phyloP scores from a whole-genome alignment of 495 filamentous ascomycete genomes.

The Aspergillus ostianus region DNA sequence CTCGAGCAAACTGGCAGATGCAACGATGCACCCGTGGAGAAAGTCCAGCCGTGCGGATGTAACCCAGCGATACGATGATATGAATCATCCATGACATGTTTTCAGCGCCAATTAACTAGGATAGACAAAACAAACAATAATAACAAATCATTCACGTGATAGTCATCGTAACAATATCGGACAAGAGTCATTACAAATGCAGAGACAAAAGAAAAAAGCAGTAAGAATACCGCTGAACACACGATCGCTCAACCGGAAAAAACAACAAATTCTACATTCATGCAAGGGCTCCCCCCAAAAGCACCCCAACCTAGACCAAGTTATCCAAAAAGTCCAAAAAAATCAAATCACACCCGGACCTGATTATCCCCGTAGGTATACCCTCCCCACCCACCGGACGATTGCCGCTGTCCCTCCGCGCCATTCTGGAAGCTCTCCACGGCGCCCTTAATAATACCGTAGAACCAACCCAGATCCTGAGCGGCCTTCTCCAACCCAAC shows the following conservation, averaged over 20 bases:
- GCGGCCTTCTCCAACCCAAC: conserved; percentile 61
- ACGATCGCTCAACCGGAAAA: not conserved
- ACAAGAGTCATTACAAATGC: not conserved
- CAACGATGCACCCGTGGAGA: not conserved
- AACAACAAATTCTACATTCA: not conserved
- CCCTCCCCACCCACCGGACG: conserved; percentile 13
- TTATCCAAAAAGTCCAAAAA: not conserved
- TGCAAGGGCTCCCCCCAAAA: not conserved
- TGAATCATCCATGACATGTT: not conserved
- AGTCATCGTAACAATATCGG: not conserved
- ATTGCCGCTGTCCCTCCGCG: conserved; percentile 15
- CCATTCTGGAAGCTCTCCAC: conserved; percentile 46
- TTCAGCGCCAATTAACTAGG: not conserved
- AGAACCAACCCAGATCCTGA: conserved; percentile 56
- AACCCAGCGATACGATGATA: not conserved
- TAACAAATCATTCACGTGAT: not conserved
- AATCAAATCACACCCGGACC: not conserved
- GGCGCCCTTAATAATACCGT: conserved; percentile 55
- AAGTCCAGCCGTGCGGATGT: not conserved
- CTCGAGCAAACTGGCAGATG: not conserved
- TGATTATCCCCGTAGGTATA: not conserved
- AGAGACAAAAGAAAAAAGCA: not conserved
- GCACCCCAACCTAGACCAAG: not conserved
- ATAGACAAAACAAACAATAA: not conserved
- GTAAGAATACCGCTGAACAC: not conserved